Evolutionary conservation across 2,329 filamentous ascomycete genomes (phyloP).

Genomic region (Zarea fungicola): DNA sequence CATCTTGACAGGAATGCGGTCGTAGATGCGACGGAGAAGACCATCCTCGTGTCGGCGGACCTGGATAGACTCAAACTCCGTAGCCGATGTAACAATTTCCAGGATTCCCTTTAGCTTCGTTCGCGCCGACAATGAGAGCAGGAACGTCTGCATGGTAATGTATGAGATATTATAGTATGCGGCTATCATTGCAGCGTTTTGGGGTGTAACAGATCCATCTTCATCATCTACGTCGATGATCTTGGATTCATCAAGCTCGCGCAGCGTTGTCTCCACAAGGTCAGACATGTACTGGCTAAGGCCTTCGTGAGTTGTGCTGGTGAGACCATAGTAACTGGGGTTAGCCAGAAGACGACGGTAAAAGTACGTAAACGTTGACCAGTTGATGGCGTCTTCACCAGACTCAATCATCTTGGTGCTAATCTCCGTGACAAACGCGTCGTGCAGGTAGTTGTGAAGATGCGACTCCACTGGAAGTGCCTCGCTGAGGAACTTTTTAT

Average conservation of each 20-base stretch:
- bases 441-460: conserved; percentile 83
- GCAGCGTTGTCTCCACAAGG: conserved; percentile 85
- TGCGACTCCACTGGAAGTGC: conserved; percentile 94
- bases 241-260: conserved; percentile 85
- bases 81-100: conserved; percentile 94
- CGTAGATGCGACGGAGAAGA: conserved; percentile 86
- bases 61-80: conserved; percentile 92
- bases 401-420: conserved; percentile 94
- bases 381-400: conserved; percentile 95
- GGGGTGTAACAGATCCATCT: conserved; percentile 79
- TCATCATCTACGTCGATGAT: conserved; percentile 95
- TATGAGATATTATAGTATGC: conserved; percentile 99
- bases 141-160: conserved; percentile 97
- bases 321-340: conserved; percentile 90
- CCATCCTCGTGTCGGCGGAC: conserved; percentile 88
- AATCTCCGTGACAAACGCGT: conserved; percentile 95
- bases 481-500: conserved; percentile 97
- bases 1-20: conserved; percentile 94
- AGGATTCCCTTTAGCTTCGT: conserved; percentile 96
- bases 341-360: conserved; percentile 93
- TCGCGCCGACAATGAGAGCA: conserved; percentile 79
- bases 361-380: conserved; percentile 98
- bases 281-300: conserved; percentile 94
- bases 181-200: conserved; percentile 96
- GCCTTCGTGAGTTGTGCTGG: conserved; percentile 83